These are phyloP conservation scores for Sugiyamaella americana DNA, from an alignment of 805 yeast species.

Conservation along the genomic window DNA sequence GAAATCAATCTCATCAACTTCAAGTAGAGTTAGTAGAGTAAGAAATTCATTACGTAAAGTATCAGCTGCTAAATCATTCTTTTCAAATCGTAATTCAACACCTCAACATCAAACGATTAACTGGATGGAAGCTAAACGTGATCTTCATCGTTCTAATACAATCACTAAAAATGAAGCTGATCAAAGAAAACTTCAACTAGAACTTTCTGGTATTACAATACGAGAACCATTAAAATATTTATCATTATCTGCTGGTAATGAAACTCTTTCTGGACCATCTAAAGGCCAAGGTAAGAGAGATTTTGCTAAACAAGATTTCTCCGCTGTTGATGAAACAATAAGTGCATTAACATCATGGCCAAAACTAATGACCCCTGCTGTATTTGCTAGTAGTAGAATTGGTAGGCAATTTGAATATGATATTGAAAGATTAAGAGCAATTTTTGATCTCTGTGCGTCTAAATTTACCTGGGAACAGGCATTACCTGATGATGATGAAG, in stretches of 20 bases:
- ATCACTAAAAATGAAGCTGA: slow-evolving; percentile 63
- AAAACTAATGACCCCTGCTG: slow-evolving; percentile 43
- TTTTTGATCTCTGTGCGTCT: slow-evolving; percentile 56
- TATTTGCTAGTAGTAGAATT: slow-evolving; percentile 48
- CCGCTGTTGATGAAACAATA: slow-evolving; percentile 27
- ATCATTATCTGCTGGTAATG: slow-evolving; percentile 22
- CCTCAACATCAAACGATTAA: neutral
- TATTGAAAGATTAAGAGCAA: slow-evolving; percentile 58
- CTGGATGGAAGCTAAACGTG: slow-evolving; percentile 53
- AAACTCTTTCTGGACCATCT: slow-evolving; percentile 21
- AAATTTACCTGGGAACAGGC: slow-evolving; percentile 43
- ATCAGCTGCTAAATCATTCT: neutral
- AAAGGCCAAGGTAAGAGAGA: slow-evolving; percentile 16
- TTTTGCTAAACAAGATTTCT: slow-evolving; percentile 18
- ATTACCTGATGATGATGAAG: slow-evolving; percentile 20
- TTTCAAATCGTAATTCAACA: neutral
- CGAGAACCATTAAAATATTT: slow-evolving; percentile 47
- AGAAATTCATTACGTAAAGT: neutral
- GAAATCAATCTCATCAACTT: slow-evolving; percentile 14
- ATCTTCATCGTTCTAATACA: slow-evolving; percentile 66
- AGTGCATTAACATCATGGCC: slow-evolving; percentile 33
- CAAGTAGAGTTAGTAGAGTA: neutral
- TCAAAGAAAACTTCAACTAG: slow-evolving; percentile 49
- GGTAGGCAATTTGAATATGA: slow-evolving; percentile 47
- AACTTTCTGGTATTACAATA: slow-evolving; percentile 53